A percentile compares a stretch with the other conserved stretches of the same genome.
These are phyloP conservation scores for Byssothecium circinans DNA, from an alignment of 2,329 filamentous ascomycete genomes.

Conservation along the genomic window DNA sequence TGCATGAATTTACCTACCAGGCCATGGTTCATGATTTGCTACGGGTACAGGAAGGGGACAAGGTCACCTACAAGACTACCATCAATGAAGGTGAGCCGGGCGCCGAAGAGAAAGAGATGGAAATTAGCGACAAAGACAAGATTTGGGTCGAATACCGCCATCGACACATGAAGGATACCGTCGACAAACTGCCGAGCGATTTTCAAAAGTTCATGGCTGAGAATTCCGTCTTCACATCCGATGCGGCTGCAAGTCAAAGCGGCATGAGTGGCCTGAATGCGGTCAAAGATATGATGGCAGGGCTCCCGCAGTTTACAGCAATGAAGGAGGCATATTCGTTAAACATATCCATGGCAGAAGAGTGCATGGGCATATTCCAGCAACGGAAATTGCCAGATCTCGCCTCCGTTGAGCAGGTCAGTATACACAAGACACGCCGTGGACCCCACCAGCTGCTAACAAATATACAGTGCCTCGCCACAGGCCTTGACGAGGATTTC, in stretches of 20 bases:
- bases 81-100: constrained; percentile 73
- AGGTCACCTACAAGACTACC: constrained; percentile 78
- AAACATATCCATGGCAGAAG: constrained; percentile 94
- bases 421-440: constrained; percentile 4
- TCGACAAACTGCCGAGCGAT: constrained; percentile 88
- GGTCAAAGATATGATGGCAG: constrained; percentile 96
- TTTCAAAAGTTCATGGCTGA: constrained; percentile 89
- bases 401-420: constrained; percentile 79
- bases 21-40: constrained; percentile 96
- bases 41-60: constrained; percentile 84
- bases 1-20: constrained; percentile 98
- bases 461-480: constrained; percentile 67
- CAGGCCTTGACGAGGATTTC: constrained; percentile 89
- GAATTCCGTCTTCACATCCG: constrained; percentile 88
- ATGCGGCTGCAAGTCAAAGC: constrained; percentile 66
- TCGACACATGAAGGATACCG: constrained; percentile 96
- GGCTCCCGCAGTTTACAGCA: constrained; percentile 89
- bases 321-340: constrained; percentile 94
- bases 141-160: constrained; percentile 96
- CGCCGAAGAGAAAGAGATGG: constrained; percentile 84
- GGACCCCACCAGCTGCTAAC: constrained; percentile 2
- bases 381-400: constrained; percentile 82
- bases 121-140: constrained; percentile 85
- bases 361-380: constrained; percentile 94
- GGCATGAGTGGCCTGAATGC: constrained; percentile 86